Evolutionary conservation across 352 stramenopile genomes (phyloP).

Genomic region (Phytophthora citricola): DNA sequence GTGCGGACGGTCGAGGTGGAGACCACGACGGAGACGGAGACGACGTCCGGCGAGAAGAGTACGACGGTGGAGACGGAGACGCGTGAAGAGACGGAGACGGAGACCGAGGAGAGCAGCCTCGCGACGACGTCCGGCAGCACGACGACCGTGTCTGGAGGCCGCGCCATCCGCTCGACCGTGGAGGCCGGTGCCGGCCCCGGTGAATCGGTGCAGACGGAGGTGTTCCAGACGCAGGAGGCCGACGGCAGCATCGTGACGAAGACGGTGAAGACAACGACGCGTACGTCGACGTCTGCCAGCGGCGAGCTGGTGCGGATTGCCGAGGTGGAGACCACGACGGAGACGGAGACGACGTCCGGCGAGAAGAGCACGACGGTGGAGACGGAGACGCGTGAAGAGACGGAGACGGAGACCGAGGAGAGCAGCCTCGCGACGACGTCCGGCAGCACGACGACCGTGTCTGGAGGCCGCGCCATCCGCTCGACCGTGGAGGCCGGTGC

Average conservation of each 20-base stretch:
- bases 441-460: slow-evolving; percentile 4
- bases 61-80: slow-evolving; percentile 18
- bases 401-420: slow-evolving; percentile 6
- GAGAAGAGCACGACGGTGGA: slow-evolving; percentile 24
- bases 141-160: background rate
- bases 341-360: slow-evolving; percentile 17
- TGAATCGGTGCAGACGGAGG: slow-evolving; percentile 23
- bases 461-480: slow-evolving; percentile 5
- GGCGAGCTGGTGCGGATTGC: slow-evolving; percentile 10
- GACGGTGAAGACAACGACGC: slow-evolving; percentile 12
- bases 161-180: background rate
- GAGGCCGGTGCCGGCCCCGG: background rate
- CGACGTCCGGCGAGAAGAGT: slow-evolving; percentile 9
- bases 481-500: slow-evolving; percentile 10
- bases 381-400: slow-evolving; percentile 22
- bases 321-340: slow-evolving; percentile 19
- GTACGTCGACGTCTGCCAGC: slow-evolving; percentile 3
- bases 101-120: slow-evolving; percentile 13
- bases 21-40: slow-evolving; percentile 19
- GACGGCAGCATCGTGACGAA: slow-evolving; percentile 20
- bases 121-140: background rate
- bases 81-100: slow-evolving; percentile 10
- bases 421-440: slow-evolving; percentile 13
- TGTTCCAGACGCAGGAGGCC: slow-evolving; percentile 19
- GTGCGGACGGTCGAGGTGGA: slow-evolving; percentile 14